A percentile compares a stretch with the other conserved stretches of the same genome.
These are phyloP conservation scores for Gentiana dahurica DNA, from an alignment of 257 asterid species.

Conservation along the genomic window DNA sequence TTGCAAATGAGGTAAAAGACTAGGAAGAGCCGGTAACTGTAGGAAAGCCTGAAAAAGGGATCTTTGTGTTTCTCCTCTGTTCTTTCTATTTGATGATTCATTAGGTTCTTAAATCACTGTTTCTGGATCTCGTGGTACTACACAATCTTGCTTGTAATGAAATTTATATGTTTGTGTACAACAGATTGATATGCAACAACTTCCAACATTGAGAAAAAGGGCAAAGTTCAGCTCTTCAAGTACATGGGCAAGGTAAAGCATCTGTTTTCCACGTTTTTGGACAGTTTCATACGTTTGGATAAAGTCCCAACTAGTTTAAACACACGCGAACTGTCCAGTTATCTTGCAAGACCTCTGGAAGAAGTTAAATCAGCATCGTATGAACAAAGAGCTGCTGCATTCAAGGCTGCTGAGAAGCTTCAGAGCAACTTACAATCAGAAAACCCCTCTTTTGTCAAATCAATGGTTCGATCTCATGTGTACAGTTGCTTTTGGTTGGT, in stretches of 20 bases:
- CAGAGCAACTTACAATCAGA: constrained; percentile 44
- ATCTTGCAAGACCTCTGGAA: constrained; percentile 73
- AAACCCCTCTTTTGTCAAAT: constrained; percentile 62
- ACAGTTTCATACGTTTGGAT: background rate
- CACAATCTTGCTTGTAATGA: too few relatives aligned
- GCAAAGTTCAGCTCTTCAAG: constrained; percentile 39
- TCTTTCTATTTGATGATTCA: too few relatives aligned
- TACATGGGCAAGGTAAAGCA: constrained; percentile 48
- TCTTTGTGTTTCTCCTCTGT: too few relatives aligned
- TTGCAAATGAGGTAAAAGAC: too few relatives aligned
- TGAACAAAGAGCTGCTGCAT: constrained; percentile 49
- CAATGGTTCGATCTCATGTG: constrained; percentile 93
- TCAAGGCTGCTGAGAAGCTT: constrained; percentile 55
- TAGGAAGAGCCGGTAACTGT: too few relatives aligned
- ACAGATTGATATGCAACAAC: constrained; percentile 41
- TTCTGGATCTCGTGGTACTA: too few relatives aligned
- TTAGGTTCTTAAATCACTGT: too few relatives aligned
- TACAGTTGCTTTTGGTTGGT: constrained; percentile 97
- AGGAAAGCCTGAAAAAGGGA: too few relatives aligned
- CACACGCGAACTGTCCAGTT: constrained; percentile 29
- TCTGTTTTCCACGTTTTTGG: background rate
- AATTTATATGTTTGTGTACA: constrained; percentile 1
- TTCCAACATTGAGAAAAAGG: constrained; percentile 38
- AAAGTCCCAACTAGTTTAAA: constrained; percentile 5
- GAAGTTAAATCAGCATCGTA: constrained; percentile 62